These are phyloP conservation scores for Ophiostoma sp. DNA, from an alignment of 2,329 filamentous ascomycete species.

Conservation along the genomic window DNA sequence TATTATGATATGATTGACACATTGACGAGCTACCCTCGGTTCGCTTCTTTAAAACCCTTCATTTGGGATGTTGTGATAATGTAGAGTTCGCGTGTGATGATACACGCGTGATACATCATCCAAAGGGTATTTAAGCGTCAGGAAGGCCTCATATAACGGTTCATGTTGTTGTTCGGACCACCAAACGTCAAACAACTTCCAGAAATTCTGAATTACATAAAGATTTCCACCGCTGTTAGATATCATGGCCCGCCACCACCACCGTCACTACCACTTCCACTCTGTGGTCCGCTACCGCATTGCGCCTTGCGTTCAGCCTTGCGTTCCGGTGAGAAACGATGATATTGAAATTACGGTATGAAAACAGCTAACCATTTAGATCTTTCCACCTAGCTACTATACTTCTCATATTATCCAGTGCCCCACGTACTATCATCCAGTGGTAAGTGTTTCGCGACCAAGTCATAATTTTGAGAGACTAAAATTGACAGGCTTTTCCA, in stretches of 20 bases:
- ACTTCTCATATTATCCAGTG: slow-evolving; percentile 7
- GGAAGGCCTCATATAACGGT: too few species aligned
- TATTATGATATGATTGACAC: background rate
- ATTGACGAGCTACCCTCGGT: background rate
- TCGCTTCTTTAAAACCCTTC: background rate
- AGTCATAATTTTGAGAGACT: background rate
- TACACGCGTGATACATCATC: background rate
- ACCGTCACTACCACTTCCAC: slow-evolving; percentile 10
- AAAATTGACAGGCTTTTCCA: slow-evolving; percentile 14
- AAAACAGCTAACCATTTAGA: background rate
- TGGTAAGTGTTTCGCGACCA: background rate
- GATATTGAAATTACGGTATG: background rate
- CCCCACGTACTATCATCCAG: slow-evolving; percentile 4
- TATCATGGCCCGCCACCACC: background rate
- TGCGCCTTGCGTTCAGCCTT: slow-evolving; percentile 2
- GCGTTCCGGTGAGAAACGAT: background rate
- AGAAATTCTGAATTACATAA: background rate
- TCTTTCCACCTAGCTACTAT: background rate
- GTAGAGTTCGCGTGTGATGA: background rate
- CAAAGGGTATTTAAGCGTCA: background rate
- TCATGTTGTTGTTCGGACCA: background rate
- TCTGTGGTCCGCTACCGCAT: slow-evolving; percentile 8
- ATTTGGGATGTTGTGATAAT: background rate
- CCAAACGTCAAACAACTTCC: background rate
- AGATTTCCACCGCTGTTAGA: background rate